Evolutionary conservation across 495 filamentous ascomycete genomes (phyloP).

Genomic region (Evansstolkia leycettana): DNA sequence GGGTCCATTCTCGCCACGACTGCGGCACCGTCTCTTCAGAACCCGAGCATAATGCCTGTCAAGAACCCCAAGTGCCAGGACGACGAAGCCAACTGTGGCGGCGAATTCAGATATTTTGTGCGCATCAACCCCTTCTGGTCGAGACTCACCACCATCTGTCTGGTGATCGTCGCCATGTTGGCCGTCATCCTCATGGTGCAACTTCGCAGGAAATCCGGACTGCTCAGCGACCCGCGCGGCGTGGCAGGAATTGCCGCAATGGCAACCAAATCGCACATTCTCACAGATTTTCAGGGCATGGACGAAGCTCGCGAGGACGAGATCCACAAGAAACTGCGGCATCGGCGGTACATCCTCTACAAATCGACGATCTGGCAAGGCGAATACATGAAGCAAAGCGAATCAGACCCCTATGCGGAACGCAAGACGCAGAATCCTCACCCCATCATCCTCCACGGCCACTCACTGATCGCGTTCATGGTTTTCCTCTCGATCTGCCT

Average conservation of each 20-base stretch:
- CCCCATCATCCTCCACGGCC: constrained; percentile 52
- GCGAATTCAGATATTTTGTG: constrained; percentile 20
- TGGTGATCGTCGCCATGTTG: constrained; percentile 42
- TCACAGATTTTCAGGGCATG: constrained; percentile 62
- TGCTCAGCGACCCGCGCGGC: constrained; percentile 56
- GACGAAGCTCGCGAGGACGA: constrained; percentile 50
- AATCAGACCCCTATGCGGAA: constrained; percentile 24
- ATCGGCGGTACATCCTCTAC: constrained; percentile 53
- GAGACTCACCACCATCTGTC: constrained; percentile 38
- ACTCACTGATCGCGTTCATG: constrained; percentile 47
- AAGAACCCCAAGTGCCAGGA: constrained; percentile 5
- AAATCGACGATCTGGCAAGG: constrained; percentile 54
- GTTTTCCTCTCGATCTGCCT: constrained; percentile 37
- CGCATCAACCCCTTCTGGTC: constrained; percentile 46
- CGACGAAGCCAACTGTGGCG: background rate
- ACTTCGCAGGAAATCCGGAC: constrained; percentile 48
- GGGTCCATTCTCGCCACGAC: constrained; percentile 51
- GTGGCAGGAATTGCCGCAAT: constrained; percentile 65
- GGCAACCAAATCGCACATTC: constrained; percentile 58
- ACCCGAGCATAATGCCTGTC: constrained; percentile 32
- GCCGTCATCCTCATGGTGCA: constrained; percentile 41
- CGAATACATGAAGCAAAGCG: constrained; percentile 26
- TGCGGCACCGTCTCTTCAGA: constrained; percentile 48
- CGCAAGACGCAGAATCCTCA: constrained; percentile 39
- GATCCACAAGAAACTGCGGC: constrained; percentile 52